Evolutionary conservation across 768 basidiomycete genomes (phyloP).

Genomic region (Pisolithus sp.): DNA sequence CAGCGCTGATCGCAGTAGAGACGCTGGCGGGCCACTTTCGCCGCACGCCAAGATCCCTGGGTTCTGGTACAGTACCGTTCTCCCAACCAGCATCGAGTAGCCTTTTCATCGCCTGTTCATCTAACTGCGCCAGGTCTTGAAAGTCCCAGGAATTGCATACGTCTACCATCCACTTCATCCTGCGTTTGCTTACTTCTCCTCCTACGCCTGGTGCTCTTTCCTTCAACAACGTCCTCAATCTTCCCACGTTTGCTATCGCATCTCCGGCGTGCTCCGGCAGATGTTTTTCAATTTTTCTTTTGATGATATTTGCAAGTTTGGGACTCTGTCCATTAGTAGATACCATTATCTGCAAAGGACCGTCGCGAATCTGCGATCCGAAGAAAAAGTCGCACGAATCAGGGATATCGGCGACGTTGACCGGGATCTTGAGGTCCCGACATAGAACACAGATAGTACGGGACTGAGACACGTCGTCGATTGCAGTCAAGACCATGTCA

Average conservation of each 20-base stretch:
- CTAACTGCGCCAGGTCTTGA: constrained; percentile 68
- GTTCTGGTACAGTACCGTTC: constrained; percentile 41
- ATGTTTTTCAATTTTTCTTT: constrained; percentile 56
- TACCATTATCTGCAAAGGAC: constrained; percentile 92
- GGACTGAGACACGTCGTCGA: constrained; percentile 74
- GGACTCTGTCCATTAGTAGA: constrained; percentile 94
- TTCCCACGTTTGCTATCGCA: constrained; percentile 76
- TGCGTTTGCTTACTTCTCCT: constrained; percentile 62
- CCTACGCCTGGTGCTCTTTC: constrained; percentile 79
- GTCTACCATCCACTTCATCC: constrained; percentile 91
- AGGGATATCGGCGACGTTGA: constrained; percentile 96
- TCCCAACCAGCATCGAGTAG: constrained; percentile 89
- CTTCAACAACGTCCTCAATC: constrained; percentile 64
- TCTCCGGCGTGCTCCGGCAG: constrained; percentile 68
- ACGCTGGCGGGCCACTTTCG: constrained; percentile 4
- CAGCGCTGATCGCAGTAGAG: constrained; percentile 6
- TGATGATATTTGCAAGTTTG: constrained; percentile 80
- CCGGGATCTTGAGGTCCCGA: constrained; percentile 64
- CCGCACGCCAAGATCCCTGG: constrained; percentile 36
- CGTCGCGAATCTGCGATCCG: constrained; percentile 85
- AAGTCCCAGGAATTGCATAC: constrained; percentile 83
- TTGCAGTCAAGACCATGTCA: constrained; percentile 90
- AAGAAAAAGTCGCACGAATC: constrained; percentile 98
- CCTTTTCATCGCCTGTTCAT: constrained; percentile 55
- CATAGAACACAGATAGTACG: constrained; percentile 67